phyloP scores from a whole-genome alignment of 2,329 filamentous ascomycete genomes.

The Pseudogymnoascus sp. region DNA sequence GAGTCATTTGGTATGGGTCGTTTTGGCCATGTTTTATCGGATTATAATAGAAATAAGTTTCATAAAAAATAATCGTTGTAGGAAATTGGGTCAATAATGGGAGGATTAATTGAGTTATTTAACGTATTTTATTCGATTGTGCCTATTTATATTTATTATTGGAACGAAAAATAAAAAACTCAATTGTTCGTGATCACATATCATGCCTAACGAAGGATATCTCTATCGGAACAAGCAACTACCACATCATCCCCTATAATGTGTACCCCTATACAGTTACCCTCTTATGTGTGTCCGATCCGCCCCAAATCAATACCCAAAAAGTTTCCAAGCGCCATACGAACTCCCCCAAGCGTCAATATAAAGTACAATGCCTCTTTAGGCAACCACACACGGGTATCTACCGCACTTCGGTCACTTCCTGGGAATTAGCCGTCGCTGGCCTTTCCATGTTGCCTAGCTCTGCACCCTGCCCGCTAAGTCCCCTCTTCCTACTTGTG shows the following conservation, averaged over 20 bases:
- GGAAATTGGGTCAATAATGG: not conserved
- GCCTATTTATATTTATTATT: not conserved
- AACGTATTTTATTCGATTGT: not conserved
- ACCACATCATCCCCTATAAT: not conserved
- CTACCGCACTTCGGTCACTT: constrained; percentile 1
- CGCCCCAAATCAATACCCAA: not conserved
- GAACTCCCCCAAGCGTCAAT: not conserved
- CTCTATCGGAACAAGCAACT: not conserved
- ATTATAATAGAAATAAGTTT: not conserved
- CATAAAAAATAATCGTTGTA: not conserved
- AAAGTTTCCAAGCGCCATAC: not conserved
- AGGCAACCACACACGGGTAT: not conserved
- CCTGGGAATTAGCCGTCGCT: constrained; percentile 13
- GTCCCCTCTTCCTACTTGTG: constrained; percentile 53
- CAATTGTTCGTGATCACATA: not conserved
- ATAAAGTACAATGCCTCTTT: not conserved
- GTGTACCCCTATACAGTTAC: not conserved
- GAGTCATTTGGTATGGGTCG: not conserved
- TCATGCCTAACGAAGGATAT: not conserved
- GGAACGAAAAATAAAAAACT: not conserved
- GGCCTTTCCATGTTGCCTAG: constrained; percentile 51
- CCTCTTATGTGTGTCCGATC: not conserved
- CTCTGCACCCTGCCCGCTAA: constrained; percentile 64
- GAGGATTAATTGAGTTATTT: not conserved
- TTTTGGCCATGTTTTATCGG: not conserved